A percentile compares a stretch with the other conserved stretches of the same genome.
Conservation (phyloP, 1,284 basidiomycete species). For the Microbotryum lychnidis-dioicae region DNA sequence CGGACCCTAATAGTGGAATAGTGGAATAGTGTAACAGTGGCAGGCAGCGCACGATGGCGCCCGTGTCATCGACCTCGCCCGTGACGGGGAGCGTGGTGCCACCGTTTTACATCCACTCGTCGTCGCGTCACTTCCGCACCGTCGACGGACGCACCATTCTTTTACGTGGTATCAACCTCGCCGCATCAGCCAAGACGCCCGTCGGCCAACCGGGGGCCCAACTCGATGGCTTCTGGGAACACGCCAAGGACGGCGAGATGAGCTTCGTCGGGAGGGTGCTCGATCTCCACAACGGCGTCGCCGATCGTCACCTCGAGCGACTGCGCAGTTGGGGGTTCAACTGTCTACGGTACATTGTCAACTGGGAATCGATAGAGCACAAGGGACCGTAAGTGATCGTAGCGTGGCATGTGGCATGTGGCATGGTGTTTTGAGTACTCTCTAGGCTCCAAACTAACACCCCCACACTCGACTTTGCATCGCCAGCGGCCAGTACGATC, state of each 20-base stretch:
- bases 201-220: constrained; percentile 57
- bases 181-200: constrained; percentile 79
- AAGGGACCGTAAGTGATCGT: constrained; percentile 69
- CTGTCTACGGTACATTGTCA: constrained; percentile 79
- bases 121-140: constrained; percentile 71
- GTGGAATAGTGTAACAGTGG: too few relatives aligned
- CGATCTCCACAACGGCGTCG: constrained; percentile 71
- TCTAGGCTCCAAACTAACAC: not conserved
- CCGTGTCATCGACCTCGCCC: constrained; percentile 51
- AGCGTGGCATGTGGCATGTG: not conserved
- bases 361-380: constrained; percentile 92
- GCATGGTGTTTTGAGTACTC: not conserved
- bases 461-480: constrained; percentile 1
- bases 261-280: constrained; percentile 70
- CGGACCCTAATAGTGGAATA: too few relatives aligned
- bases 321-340: constrained; percentile 92
- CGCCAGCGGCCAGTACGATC: constrained; percentile 75
- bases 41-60: constrained; percentile 32
- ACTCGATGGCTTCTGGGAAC: constrained; percentile 79
- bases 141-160: constrained; percentile 70
- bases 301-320: constrained; percentile 78
- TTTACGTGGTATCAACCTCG: constrained; percentile 86
- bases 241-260: constrained; percentile 62
- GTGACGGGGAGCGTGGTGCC: constrained; percentile 56
- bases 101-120: constrained; percentile 35